Base-by-base conservation (phyloP, 306 rosid species). In the Betula pendula region DNA sequence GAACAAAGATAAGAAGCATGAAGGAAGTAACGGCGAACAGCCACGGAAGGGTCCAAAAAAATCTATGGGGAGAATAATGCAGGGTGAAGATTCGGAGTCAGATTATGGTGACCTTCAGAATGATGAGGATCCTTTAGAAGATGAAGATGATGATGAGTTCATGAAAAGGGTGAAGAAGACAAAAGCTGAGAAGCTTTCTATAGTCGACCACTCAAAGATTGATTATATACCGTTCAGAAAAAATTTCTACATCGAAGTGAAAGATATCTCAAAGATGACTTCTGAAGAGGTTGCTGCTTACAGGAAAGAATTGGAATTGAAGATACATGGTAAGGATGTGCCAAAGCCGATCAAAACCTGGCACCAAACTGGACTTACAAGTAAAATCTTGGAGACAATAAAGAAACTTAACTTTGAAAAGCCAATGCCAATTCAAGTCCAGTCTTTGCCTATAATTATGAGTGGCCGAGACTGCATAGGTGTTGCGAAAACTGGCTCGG, bases 391-490 rank as follows among this genome's bases (percentile, higher is more conserved):
- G 88, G 98, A 94, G 75, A 91, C 83, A 38, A 94, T 94, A 84
- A 94, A 85, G 84, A 94, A 91, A 79, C 86, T 86, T 44, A 83
- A 83, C 80, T 94, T 70, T 62, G 97, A 91, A 86, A 94, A 85
- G 83, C 97, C 98, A 2, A 94, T 91, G 97, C 84, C 98, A 70
- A 94, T 94, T 82, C 97, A 94, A 81, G 93, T 96, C 67, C 98
- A 94, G 81, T 89, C 98, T n/a, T 79, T 92, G 77, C 97, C 98
- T 52, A 52, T 94, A 81, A 88, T 92, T 67, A 94, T 94, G 98
- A 94, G 89, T 73, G 98, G 97, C 77, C 91, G 97, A 81, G 98
- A 94, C 81, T 94, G 97, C 87, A 94, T 94, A 60, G 98, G 97
- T 56, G 22, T 92, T 80, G 98, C 94, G n/a, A 94, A 94, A 88